phyloP scores from a whole-genome alignment of 2,329 filamentous ascomycete species.

The Fusarium sulawesiense region DNA sequence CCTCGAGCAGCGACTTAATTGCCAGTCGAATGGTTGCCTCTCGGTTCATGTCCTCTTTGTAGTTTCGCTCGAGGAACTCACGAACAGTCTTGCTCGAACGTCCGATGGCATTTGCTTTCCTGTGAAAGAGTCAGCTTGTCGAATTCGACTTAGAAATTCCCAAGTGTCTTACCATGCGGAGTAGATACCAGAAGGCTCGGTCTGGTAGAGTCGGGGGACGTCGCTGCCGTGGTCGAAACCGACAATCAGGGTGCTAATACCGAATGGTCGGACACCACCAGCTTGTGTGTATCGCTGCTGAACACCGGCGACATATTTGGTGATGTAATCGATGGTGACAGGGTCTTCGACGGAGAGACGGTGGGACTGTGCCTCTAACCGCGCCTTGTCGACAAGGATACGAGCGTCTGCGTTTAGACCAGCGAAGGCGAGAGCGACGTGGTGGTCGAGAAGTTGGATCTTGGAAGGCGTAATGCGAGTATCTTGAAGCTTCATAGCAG shows the following conservation, averaged over 20 bases:
- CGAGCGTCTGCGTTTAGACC: conserved; percentile 97
- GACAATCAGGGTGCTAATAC: conserved; percentile 96
- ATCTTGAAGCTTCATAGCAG: conserved; percentile 99
- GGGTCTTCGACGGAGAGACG: conserved; percentile 97
- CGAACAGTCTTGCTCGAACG: conserved; percentile 98
- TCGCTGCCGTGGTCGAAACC: conserved; percentile 97
- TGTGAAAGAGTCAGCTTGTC: conserved; percentile 53
- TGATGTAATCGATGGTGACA: conserved; percentile 98
- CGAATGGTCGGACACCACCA: conserved; percentile 97
- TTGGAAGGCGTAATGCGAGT: conserved; percentile 99
- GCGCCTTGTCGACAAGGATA: conserved; percentile 97
- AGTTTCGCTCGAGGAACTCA: conserved; percentile 98
- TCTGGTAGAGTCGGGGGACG: conserved; percentile 93
- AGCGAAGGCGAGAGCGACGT: conserved; percentile 96
- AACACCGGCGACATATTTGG: conserved; percentile 97
- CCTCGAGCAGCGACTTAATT: conserved; percentile 97
- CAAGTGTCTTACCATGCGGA: conserved; percentile 83
- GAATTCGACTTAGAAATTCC: background rate
- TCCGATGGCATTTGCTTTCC: conserved; percentile 99
- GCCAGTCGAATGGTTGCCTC: conserved; percentile 96
- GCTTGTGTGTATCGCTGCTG: conserved; percentile 99
- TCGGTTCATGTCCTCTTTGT: conserved; percentile 97
- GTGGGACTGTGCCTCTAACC: conserved; percentile 96
- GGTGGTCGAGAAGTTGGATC: conserved; percentile 94
- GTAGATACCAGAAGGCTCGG: conserved; percentile 99